These are phyloP conservation scores for Fomitopsis pulvina DNA, from an alignment of 768 basidiomycete genomes.

Conservation along the genomic window DNA sequence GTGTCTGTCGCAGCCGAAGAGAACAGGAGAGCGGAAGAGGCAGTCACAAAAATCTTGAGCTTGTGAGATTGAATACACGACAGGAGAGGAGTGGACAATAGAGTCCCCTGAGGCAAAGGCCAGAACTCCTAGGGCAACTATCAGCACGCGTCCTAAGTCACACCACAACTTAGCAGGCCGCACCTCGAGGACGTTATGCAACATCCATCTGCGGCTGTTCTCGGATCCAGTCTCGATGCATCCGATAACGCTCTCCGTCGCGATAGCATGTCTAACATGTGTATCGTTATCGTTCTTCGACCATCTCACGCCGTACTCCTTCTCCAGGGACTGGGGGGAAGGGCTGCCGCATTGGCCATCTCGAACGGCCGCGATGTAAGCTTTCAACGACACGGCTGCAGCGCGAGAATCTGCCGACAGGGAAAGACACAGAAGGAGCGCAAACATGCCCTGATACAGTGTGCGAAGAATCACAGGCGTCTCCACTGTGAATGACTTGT, in stretches of 20 bases:
- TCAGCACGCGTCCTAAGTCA: not conserved
- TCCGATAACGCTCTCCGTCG: constrained; percentile 30
- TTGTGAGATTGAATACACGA: constrained; percentile 42
- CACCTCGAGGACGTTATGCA: constrained; percentile 47
- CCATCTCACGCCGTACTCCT: constrained; percentile 39
- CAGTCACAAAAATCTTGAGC: constrained; percentile 32
- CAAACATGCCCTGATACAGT: constrained; percentile 45
- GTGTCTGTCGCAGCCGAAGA: constrained; percentile 11
- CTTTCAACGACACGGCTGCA: constrained; percentile 32
- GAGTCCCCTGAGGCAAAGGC: constrained; percentile 28
- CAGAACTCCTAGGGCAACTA: constrained; percentile 40
- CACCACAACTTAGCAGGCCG: constrained; percentile 3
- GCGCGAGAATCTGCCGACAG: constrained; percentile 17
- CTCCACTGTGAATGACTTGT: constrained; percentile 34
- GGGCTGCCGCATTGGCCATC: constrained; percentile 44
- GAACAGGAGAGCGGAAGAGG: constrained; percentile 26
- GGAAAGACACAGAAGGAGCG: constrained; percentile 37
- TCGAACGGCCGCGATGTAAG: constrained; percentile 39
- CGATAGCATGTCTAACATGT: constrained; percentile 40
- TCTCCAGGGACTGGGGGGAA: constrained; percentile 38
- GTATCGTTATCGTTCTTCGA: constrained; percentile 29
- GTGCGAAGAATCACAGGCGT: constrained; percentile 43
- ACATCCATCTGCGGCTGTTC: constrained; percentile 41
- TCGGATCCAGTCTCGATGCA: constrained; percentile 46
- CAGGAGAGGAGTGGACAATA: constrained; percentile 37